These are phyloP conservation scores for Mycena vulgaris DNA, from an alignment of 768 basidiomycete species.

Conservation along the genomic window DNA sequence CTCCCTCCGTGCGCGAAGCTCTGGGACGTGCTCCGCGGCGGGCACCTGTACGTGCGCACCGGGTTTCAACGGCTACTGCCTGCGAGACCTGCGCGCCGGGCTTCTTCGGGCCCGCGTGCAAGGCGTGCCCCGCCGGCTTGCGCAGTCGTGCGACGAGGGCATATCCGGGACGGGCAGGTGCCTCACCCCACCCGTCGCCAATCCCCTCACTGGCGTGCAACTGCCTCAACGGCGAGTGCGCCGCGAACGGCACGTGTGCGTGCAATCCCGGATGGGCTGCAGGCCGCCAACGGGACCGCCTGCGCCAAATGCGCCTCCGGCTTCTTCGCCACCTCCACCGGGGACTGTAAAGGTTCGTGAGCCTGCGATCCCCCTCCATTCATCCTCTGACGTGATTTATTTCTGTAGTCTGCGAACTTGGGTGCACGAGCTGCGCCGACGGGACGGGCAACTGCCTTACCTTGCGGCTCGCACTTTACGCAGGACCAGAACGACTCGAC, in stretches of 20 bases:
- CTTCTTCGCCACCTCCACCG: constrained; percentile 79
- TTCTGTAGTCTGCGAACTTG: constrained; percentile 75
- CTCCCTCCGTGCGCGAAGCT: constrained; percentile 81
- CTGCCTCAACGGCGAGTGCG: constrained; percentile 87
- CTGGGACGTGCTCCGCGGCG: constrained; percentile 78
- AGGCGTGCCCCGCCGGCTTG: constrained; percentile 81
- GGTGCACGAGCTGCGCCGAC: constrained; percentile 80
- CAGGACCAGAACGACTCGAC: constrained; percentile 77
- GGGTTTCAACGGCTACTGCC: constrained; percentile 82
- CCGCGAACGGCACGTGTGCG: constrained; percentile 75
- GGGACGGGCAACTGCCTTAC: constrained; percentile 78
- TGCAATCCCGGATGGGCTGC: constrained; percentile 87
- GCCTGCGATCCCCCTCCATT: constrained; percentile 4
- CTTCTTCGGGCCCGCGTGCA: constrained; percentile 83
- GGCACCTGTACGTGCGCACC: constrained; percentile 81
- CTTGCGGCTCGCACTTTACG: constrained; percentile 81
- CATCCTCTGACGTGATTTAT: constrained; percentile 10
- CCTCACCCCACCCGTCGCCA: constrained; percentile 62
- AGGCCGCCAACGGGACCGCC: constrained; percentile 77
- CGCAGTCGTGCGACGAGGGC: constrained; percentile 81
- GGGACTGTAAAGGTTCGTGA: constrained; percentile 79
- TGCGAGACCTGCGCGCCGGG: constrained; percentile 86
- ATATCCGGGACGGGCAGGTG: constrained; percentile 85
- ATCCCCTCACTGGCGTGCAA: constrained; percentile 80
- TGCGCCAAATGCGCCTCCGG: constrained; percentile 84